Base-by-base conservation (phyloP, 1,284 basidiomycete genomes). In the Termitomyces sp. region DNA sequence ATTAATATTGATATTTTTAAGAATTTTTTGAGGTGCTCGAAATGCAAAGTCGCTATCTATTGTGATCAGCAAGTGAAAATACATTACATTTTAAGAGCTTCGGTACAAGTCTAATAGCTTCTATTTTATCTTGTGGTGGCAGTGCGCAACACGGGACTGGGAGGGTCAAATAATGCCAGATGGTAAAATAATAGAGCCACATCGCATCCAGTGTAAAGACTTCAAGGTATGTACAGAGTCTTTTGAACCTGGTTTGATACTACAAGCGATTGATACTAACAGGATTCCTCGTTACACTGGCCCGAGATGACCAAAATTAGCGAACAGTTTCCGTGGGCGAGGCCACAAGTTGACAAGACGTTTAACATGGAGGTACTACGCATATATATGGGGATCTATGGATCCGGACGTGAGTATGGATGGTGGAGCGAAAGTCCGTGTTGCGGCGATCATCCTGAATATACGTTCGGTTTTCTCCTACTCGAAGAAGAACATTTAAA, bases 301-400 rank as follows among this genome's bases (percentile, higher is more conserved):
- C 46, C 53, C 1, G 50, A 47, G 2, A 50, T 53, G 44, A 39
- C 40, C 9, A 31, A 31, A n/a, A 55, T 55, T n/a, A 30, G 40
- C 10, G 44, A 47, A 21, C 53, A 54, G 35, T 57, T 57, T 33
- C 56, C 56, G 3, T 55, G 56, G 56, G 50, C 50, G 6, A 41
- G 14, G 16, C 47, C 8, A 24, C 35, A 53, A 38, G 21, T 3
- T 1, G 53, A 57, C 24, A 44, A 47, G 18, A 50, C 47, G 3
- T 54, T 43, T 19, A 4, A 10, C 3, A 47, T 53, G 21, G 26
- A 19, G 1, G 18, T 57, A 19, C 19, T 53, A 5, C 50, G 43
- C 13, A 47, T 47, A 10, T 40, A 33, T 18, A n/a, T 24, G 14
- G 33, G 19, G 14, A 9, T 57, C 14, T 24, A 54, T 13, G 56